phyloP scores from a whole-genome alignment of 2,329 filamentous ascomycete genomes.

The Aureobasidium musti region DNA sequence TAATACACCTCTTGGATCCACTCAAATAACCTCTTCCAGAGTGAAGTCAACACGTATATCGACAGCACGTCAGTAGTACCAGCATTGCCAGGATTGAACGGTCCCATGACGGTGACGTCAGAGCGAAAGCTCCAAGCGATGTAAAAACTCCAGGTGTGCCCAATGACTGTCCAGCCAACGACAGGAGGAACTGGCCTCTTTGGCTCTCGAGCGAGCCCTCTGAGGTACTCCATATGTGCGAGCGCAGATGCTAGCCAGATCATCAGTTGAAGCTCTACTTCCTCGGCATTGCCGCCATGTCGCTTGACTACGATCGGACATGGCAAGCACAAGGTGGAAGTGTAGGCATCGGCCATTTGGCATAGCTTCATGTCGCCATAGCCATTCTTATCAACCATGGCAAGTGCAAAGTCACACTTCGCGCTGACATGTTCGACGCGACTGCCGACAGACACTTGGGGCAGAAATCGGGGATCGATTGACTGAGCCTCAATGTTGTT shows the following conservation, averaged over 20 bases:
- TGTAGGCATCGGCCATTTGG: too few species aligned
- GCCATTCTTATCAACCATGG: too few species aligned
- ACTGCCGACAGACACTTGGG: too few species aligned
- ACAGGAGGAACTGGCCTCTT: neutral
- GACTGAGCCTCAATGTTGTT: too few species aligned
- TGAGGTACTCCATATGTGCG: neutral
- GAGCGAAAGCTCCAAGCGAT: too few species aligned
- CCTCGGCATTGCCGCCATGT: neutral
- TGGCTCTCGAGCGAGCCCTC: neutral
- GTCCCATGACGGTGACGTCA: neutral
- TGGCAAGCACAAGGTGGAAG: too few species aligned
- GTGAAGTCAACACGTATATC: neutral
- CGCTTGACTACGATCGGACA: neutral
- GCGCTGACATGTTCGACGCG: too few species aligned
- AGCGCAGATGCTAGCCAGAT: neutral
- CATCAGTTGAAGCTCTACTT: neutral
- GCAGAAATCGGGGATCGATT: too few species aligned
- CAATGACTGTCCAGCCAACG: neutral
- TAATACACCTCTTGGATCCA: neutral
- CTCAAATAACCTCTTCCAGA: neutral
- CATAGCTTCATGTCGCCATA: too few species aligned
- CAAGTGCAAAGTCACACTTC: too few species aligned
- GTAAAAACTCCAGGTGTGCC: neutral
- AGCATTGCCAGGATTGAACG: neutral
- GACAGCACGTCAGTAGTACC: neutral